Conservation (phyloP, 805 yeast species). For the Zygosaccharomyces bisporus region DNA sequence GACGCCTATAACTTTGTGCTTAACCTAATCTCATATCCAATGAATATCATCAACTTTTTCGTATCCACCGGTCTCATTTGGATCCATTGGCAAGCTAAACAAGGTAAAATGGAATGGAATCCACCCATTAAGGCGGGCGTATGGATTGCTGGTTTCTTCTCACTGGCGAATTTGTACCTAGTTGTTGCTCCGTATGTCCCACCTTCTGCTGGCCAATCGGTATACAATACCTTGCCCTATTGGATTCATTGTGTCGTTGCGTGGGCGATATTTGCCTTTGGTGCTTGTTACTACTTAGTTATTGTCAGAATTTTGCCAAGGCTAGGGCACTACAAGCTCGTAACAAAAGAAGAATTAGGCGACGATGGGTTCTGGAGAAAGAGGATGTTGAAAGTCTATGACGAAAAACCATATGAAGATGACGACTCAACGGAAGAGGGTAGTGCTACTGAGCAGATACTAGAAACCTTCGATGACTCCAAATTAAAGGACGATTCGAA, state of each 20-base stretch:
- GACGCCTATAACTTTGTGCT: constrained; percentile 81
- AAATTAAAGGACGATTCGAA: background rate
- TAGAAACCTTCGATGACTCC: constrained; percentile 1
- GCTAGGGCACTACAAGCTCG: constrained; percentile 49
- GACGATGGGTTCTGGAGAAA: constrained; percentile 73
- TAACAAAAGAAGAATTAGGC: constrained; percentile 52
- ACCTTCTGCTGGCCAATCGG: constrained; percentile 61
- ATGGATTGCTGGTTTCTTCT: constrained; percentile 61
- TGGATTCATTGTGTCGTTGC: constrained; percentile 80
- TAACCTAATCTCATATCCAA: constrained; percentile 77
- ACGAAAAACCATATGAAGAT: constrained; percentile 9
- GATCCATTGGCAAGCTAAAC: constrained; percentile 48
- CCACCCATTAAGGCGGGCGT: constrained; percentile 68
- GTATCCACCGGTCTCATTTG: constrained; percentile 58
- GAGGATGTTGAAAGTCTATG: constrained; percentile 39
- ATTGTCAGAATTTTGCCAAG: constrained; percentile 60
- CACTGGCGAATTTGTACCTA: constrained; percentile 60
- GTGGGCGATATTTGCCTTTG: constrained; percentile 67
- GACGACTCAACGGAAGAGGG: constrained; percentile 2
- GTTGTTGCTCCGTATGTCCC: constrained; percentile 78
- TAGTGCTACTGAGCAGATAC: background rate
- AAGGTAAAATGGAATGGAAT: constrained; percentile 56
- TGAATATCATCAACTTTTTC: constrained; percentile 66
- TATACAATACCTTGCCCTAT: constrained; percentile 69
- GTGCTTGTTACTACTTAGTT: constrained; percentile 61